Evolutionary conservation across 2,329 filamentous ascomycete genomes (phyloP).

Genomic region (Macroventuria anomochaeta): DNA sequence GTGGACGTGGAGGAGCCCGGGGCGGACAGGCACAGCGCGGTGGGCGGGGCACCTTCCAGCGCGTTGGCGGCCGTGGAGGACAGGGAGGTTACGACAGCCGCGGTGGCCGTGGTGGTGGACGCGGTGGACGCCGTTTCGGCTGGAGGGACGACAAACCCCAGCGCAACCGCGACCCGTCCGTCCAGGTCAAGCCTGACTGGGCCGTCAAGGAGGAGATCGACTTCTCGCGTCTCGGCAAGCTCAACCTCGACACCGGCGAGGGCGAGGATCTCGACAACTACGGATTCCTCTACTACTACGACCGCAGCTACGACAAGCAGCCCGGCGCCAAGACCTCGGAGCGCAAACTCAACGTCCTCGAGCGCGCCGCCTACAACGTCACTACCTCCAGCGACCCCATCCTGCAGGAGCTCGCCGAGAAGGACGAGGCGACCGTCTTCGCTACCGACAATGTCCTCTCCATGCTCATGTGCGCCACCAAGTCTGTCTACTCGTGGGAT

Average conservation of each 20-base stretch:
- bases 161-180: slow-evolving; percentile 92
- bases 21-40: slow-evolving; percentile 77
- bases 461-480: slow-evolving; percentile 98
- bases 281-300: slow-evolving; percentile 98
- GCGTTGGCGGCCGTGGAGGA: slow-evolving; percentile 69
- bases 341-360: slow-evolving; percentile 84
- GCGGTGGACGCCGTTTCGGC: slow-evolving; percentile 86
- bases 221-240: slow-evolving; percentile 91
- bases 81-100: slow-evolving; percentile 74
- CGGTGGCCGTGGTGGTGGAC: slow-evolving; percentile 69
- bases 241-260: slow-evolving; percentile 93
- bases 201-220: slow-evolving; percentile 96
- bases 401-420: slow-evolving; percentile 95
- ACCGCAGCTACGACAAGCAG: slow-evolving; percentile 92
- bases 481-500: slow-evolving; percentile 98
- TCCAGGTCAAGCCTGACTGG: slow-evolving; percentile 97
- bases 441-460: slow-evolving; percentile 96
- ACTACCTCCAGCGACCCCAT: slow-evolving; percentile 95
- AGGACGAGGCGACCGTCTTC: slow-evolving; percentile 95
- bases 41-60: slow-evolving; percentile 74
- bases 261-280: slow-evolving; percentile 95
- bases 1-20: slow-evolving; percentile 76
- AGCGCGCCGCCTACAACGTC: slow-evolving; percentile 97
- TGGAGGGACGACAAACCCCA: slow-evolving; percentile 99
- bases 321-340: slow-evolving; percentile 83